Evolutionary conservation across 2,329 filamentous ascomycete genomes (phyloP).

Genomic region (Microascus cirrosus): DNA sequence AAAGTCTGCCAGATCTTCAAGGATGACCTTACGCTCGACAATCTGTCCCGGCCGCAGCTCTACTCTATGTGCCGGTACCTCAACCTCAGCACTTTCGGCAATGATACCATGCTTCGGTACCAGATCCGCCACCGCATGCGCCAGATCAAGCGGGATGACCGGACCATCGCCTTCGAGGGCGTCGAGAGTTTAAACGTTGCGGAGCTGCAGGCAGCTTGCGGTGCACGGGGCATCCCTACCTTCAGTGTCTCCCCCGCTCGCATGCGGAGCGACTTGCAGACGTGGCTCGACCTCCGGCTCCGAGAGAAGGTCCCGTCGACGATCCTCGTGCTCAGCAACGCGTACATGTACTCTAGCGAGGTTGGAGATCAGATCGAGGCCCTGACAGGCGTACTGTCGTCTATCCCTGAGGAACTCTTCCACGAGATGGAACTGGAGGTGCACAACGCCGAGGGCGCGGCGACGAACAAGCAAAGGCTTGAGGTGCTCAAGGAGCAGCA

Average conservation of each 20-base stretch:
- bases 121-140: conserved; percentile 96
- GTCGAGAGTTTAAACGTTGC: conserved; percentile 87
- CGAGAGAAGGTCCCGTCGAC: conserved; percentile 95
- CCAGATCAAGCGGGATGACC: conserved; percentile 97
- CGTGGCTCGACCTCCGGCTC: conserved; percentile 88
- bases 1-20: conserved; percentile 99
- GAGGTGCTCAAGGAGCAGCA: conserved; percentile 98
- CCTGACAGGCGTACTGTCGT: conserved; percentile 80
- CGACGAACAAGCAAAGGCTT: conserved; percentile 96
- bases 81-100: conserved; percentile 94
- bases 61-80: conserved; percentile 98
- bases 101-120: conserved; percentile 95
- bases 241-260: conserved; percentile 83
- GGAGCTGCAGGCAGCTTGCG: conserved; percentile 86
- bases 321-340: conserved; percentile 88
- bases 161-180: conserved; percentile 86
- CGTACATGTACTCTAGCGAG: conserved; percentile 94
- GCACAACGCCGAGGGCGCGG: conserved; percentile 89
- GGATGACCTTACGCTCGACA: conserved; percentile 94
- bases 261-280: conserved; percentile 79
- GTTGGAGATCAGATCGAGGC: conserved; percentile 87
- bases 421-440: conserved; percentile 99
- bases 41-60: conserved; percentile 86
- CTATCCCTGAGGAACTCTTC: conserved; percentile 95
- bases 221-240: conserved; percentile 83